A percentile compares a stretch with the other conserved stretches of the same genome.
Conservation (phyloP, 169 alveolate species). For the Eimeria falciformis region DNA sequence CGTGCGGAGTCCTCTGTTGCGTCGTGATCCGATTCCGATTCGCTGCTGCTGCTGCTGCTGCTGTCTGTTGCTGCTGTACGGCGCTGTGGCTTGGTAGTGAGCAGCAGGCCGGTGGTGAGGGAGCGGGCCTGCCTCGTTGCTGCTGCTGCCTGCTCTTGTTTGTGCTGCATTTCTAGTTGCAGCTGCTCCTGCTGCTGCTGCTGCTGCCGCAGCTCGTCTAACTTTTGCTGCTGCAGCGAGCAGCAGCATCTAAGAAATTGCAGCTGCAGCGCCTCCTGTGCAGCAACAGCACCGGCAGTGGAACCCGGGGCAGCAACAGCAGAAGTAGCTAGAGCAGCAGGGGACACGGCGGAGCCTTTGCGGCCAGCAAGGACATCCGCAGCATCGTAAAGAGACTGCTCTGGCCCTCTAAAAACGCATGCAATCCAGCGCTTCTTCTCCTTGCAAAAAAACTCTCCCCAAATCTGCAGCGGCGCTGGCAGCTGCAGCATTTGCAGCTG, state of each 20-base stretch:
- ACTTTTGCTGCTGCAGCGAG: conserved; percentile 29
- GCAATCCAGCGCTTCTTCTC: conserved; percentile 45
- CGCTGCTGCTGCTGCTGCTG: conserved; percentile 55
- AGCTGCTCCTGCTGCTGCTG: neutral
- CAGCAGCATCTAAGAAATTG: conserved; percentile 18
- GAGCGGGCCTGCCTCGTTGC: neutral
- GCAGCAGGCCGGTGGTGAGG: conserved; percentile 35
- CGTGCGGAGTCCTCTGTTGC: neutral
- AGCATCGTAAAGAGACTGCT: conserved; percentile 27
- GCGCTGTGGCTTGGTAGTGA: conserved; percentile 13
- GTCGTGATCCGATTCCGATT: neutral
- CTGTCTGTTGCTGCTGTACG: neutral
- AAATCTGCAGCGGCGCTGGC: conserved; percentile 27
- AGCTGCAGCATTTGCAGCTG: conserved; percentile 66
- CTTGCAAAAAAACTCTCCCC: conserved; percentile 42
- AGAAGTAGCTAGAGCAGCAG: conserved; percentile 33
- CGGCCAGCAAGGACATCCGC: conserved; percentile 30
- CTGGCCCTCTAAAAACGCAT: conserved; percentile 22
- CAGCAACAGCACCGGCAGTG: neutral
- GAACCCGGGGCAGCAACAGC: conserved; percentile 19
- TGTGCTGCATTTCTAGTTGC: conserved; percentile 23
- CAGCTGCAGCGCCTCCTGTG: conserved; percentile 54
- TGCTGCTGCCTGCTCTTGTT: conserved; percentile 7
- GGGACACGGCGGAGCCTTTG: neutral
- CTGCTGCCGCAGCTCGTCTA: neutral